These are phyloP conservation scores for Phytopythium delawarense DNA, from an alignment of 352 stramenopile genomes.

Conservation along the genomic window DNA sequence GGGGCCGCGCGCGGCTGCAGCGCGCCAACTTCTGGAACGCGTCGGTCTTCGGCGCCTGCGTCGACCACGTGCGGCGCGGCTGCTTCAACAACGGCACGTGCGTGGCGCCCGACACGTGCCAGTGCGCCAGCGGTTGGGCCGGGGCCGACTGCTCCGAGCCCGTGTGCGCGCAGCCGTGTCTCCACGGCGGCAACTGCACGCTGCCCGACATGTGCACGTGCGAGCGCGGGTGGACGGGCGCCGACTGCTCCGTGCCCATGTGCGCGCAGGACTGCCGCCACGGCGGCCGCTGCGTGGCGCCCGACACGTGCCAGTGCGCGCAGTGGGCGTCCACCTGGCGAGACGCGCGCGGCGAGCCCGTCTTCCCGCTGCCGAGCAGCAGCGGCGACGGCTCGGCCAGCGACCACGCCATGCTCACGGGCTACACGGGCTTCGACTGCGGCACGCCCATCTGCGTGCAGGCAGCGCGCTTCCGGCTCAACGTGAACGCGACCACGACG, in stretches of 20 bases:
- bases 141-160: conserved; percentile 78
- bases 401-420: conserved; percentile 82
- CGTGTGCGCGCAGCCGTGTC: conserved; percentile 64
- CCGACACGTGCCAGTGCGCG: conserved; percentile 86
- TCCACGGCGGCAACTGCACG: conserved; percentile 90
- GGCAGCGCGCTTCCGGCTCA: conserved; percentile 88
- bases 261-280: conserved; percentile 93
- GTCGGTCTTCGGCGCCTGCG: conserved; percentile 60
- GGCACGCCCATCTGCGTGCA: conserved; percentile 95
- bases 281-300: conserved; percentile 55
- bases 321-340: conserved; percentile 89
- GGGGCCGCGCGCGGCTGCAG: conserved; percentile 52
- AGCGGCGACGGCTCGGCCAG: background rate
- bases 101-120: conserved; percentile 80
- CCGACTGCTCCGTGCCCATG: conserved; percentile 84
- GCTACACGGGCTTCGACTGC: conserved; percentile 96
- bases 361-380: conserved; percentile 92
- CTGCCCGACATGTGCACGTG: conserved; percentile 90
- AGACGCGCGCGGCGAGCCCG: conserved; percentile 87
- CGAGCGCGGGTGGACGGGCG: conserved; percentile 87
- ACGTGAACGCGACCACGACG: conserved; percentile 40
- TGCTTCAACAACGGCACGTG: conserved; percentile 97
- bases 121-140: conserved; percentile 73
- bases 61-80: conserved; percentile 90
- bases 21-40: conserved; percentile 62